These are phyloP conservation scores for Ogataea methanolica DNA, from an alignment of 805 yeast genomes.

Conservation along the genomic window DNA sequence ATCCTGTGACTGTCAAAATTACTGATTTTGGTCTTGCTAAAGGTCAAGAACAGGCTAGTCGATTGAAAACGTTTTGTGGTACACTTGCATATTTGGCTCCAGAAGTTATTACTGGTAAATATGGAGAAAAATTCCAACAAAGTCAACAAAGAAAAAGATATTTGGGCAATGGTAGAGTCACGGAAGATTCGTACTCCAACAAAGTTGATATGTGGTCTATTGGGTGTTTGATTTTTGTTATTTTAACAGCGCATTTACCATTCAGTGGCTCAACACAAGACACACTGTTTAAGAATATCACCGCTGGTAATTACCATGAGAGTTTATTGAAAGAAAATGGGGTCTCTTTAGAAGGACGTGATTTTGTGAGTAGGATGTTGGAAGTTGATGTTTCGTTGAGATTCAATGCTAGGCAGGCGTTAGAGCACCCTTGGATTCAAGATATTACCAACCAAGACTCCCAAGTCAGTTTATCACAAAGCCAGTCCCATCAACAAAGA, in stretches of 20 bases:
- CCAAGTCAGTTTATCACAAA: slow-evolving; percentile 60
- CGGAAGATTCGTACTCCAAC: slow-evolving; percentile 58
- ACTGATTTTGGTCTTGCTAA: slow-evolving; percentile 97
- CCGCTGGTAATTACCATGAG: slow-evolving; percentile 74
- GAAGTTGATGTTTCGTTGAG: slow-evolving; percentile 74
- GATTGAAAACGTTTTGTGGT: slow-evolving; percentile 96
- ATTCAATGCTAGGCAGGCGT: slow-evolving; percentile 70
- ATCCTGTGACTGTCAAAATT: slow-evolving; percentile 86
- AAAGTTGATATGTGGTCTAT: slow-evolving; percentile 97
- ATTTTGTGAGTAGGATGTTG: slow-evolving; percentile 65
- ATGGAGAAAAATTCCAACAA: slow-evolving; percentile 30
- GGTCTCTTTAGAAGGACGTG: slow-evolving; percentile 64
- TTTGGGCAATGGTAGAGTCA: slow-evolving; percentile 29
- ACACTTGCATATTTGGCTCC: slow-evolving; percentile 97
- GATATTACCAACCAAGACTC: slow-evolving; percentile 26
- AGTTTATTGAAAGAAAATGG: slow-evolving; percentile 59
- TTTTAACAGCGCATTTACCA: slow-evolving; percentile 89
- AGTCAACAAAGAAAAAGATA: slow-evolving; percentile 22
- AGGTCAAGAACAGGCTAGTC: slow-evolving; percentile 74
- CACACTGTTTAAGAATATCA: slow-evolving; percentile 71
- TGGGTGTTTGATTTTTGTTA: slow-evolving; percentile 90
- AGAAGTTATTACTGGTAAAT: slow-evolving; percentile 67
- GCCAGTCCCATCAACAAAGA: slow-evolving; percentile 60
- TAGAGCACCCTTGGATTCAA: slow-evolving; percentile 78
- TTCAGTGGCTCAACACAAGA: slow-evolving; percentile 92